Percentiles rank a stretch among this genome's conserved stretches.
phyloP scores from a whole-genome alignment of 805 yeast species.

The Myxozyma geophila region DNA sequence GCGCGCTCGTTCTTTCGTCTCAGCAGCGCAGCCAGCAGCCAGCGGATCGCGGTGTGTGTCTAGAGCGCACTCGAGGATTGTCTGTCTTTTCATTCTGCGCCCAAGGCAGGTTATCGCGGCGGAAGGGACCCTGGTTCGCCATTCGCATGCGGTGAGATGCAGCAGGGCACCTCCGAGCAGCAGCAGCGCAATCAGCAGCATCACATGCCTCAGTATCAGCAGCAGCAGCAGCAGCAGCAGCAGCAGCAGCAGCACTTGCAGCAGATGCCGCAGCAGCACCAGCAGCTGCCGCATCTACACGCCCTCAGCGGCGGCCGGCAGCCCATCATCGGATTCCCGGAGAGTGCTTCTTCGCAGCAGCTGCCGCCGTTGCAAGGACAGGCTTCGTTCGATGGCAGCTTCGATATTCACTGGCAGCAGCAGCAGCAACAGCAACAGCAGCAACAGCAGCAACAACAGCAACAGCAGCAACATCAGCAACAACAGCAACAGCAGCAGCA shows the following conservation, averaged over 20 bases:
- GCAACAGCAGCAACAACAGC: conserved; percentile 36
- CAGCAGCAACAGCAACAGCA: conserved; percentile 38
- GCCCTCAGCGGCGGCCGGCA: conserved; percentile 30
- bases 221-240: background rate
- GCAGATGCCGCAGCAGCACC: conserved; percentile 19
- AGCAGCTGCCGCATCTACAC: conserved; percentile 19
- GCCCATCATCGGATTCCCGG: background rate
- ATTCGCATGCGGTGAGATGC: background rate
- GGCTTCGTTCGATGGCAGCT: background rate
- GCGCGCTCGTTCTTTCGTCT: too few species aligned
- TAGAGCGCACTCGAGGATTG: too few species aligned
- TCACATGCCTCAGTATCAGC: conserved; percentile 31
- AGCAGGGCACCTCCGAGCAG: conserved; percentile 19
- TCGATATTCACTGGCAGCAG: conserved; percentile 28
- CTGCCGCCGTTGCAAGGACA: background rate
- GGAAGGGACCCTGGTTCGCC: too few species aligned
- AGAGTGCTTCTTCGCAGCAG: background rate
- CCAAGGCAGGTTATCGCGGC: too few species aligned
- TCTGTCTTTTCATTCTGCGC: too few species aligned
- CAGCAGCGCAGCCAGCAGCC: too few species aligned
- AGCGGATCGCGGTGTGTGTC: too few species aligned
- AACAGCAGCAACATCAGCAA: conserved; percentile 36
- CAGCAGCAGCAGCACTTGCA: conserved; percentile 31
- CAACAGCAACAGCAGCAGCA: conserved; percentile 36
- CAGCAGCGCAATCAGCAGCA: conserved; percentile 28